These are phyloP conservation scores for Scutellaria barbata DNA, from an alignment of 257 asterid species.

Conservation along the genomic window DNA sequence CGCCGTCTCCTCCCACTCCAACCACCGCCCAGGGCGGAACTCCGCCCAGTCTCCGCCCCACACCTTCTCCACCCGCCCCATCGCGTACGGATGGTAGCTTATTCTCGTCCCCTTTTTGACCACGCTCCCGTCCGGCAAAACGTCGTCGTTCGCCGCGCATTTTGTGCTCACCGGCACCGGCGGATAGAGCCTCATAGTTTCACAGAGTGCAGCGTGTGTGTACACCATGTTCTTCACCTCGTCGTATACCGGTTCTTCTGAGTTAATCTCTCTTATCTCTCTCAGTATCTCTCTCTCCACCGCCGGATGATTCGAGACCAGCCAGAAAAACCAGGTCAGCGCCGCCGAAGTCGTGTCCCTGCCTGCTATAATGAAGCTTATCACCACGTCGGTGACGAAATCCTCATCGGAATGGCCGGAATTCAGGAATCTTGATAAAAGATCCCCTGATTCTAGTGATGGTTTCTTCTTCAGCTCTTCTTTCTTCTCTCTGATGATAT, in stretches of 20 bases:
- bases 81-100: slow-evolving; percentile 63
- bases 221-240: slow-evolving; percentile 65
- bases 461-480: slow-evolving; percentile 33
- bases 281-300: slow-evolving; percentile 49
- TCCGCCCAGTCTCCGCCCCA: slow-evolving; percentile 73
- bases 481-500: slow-evolving; percentile 45
- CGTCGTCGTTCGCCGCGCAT: slow-evolving; percentile 47
- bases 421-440: slow-evolving; percentile 57
- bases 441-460: slow-evolving; percentile 46
- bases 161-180: slow-evolving; percentile 65
- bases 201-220: slow-evolving; percentile 64
- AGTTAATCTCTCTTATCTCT: slow-evolving; percentile 36
- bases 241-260: slow-evolving; percentile 38
- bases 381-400: slow-evolving; percentile 57
- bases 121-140: slow-evolving; percentile 65
- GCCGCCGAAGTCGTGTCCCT: slow-evolving; percentile 74
- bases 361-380: slow-evolving; percentile 75
- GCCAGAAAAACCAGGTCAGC: slow-evolving; percentile 75
- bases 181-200: slow-evolving; percentile 70
- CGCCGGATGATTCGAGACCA: slow-evolving; percentile 37
- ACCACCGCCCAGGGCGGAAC: slow-evolving; percentile 69
- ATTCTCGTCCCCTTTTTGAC: slow-evolving; percentile 58
- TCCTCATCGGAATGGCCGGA: slow-evolving; percentile 57
- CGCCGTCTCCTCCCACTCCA: slow-evolving; percentile 41
- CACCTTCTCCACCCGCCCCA: slow-evolving; percentile 64